phyloP scores from a whole-genome alignment of 164 flowering plant genomes.

The Vitis riparia region DNA sequence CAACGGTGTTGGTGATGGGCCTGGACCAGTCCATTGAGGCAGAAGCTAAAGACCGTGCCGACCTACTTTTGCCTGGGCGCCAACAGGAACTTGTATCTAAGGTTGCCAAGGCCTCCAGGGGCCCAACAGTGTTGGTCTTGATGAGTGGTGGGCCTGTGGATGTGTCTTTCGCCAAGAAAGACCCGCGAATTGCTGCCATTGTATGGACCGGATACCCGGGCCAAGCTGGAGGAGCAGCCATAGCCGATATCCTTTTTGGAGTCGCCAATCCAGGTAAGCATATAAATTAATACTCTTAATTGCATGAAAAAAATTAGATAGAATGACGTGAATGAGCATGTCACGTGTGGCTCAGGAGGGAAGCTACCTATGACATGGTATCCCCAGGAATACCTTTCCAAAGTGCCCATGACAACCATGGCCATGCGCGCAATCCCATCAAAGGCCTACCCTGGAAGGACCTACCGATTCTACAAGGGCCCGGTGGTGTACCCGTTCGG shows the following conservation, averaged over 20 bases:
- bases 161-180: slow-evolving; percentile 66
- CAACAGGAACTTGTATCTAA: slow-evolving; percentile 74
- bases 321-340: not conserved
- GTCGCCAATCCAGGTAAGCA: slow-evolving; percentile 70
- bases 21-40: slow-evolving; percentile 92
- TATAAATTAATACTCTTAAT: too few relatives aligned
- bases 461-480: slow-evolving; percentile 89
- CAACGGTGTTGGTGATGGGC: slow-evolving; percentile 81
- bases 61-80: slow-evolving; percentile 74
- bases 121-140: slow-evolving; percentile 72
- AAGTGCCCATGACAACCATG: slow-evolving; percentile 89
- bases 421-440: slow-evolving; percentile 55
- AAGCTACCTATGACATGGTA: slow-evolving; percentile 95
- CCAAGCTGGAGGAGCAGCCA: slow-evolving; percentile 87
- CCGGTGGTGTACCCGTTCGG: slow-evolving; percentile 88
- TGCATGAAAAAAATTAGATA: too few relatives aligned
- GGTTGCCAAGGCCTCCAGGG: slow-evolving; percentile 69
- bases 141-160: slow-evolving; percentile 97
- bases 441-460: slow-evolving; percentile 80
- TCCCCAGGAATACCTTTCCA: slow-evolving; percentile 60
- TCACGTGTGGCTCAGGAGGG: slow-evolving; percentile 50
- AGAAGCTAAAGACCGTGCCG: slow-evolving; percentile 59
- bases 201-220: slow-evolving; percentile 97
- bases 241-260: slow-evolving; percentile 86
- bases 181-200: slow-evolving; percentile 61